Percentiles rank a stretch among this genome's conserved stretches.
phyloP scores from a whole-genome alignment of 2,329 filamentous ascomycete genomes.

The Elsinoe fawcettii region DNA sequence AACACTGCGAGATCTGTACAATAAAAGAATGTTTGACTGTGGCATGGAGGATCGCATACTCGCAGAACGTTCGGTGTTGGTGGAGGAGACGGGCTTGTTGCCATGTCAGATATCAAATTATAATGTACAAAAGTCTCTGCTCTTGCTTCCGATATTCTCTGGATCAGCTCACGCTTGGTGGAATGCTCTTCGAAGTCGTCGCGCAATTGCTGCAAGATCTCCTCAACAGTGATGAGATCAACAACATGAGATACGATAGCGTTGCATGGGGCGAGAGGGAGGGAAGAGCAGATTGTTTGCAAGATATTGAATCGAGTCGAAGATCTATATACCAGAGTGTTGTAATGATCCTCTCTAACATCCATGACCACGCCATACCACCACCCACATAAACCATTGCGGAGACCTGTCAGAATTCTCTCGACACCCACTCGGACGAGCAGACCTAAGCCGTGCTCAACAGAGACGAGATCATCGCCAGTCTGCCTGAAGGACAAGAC shows the following conservation, averaged over 20 bases:
- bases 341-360: too few species aligned
- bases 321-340: too few species aligned
- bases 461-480: slow-evolving; percentile 21
- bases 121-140: slow-evolving; percentile 14
- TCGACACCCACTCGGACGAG: slow-evolving; percentile 19
- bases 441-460: slow-evolving; percentile 19
- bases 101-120: not conserved
- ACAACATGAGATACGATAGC: too few species aligned
- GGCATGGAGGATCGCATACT: not conserved
- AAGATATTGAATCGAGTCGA: too few species aligned
- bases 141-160: too few species aligned
- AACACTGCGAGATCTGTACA: not conserved
- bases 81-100: not conserved
- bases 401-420: slow-evolving; percentile 20
- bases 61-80: not conserved
- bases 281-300: too few species aligned
- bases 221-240: too few species aligned
- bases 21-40: not conserved
- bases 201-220: too few species aligned
- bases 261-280: too few species aligned
- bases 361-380: too few species aligned
- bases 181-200: too few species aligned
- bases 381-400: not conserved
- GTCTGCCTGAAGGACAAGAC: slow-evolving; percentile 12
- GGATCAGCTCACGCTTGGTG: too few species aligned